Evolutionary conservation across 148 eudicot species (phyloP), one percentile per base, ranked within the genome.

Genomic region (Spergularia marina): DNA sequence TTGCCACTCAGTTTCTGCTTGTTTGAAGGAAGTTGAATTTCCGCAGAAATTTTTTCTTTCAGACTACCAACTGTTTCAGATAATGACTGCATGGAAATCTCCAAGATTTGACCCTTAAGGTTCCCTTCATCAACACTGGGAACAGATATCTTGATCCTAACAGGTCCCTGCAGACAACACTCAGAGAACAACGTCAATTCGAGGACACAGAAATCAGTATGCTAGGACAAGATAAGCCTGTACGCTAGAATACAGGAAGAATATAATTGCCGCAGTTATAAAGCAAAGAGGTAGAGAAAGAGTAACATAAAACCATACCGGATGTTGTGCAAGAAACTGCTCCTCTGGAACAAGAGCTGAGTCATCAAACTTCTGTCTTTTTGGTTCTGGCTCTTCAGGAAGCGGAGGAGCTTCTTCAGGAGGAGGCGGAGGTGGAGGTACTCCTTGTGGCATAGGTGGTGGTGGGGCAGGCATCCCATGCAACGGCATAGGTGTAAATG

Each of bases 371-470:
- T 83, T 91, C 81, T 86, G 96, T 80, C 86, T 89, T 81, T 91
- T 91, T 39, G 96, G 96, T 70, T 91, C 96, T 61, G 96, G 96
- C 70, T 91, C 96, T 12, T 91, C 96, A 5, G 96, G 96, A 64
- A 91, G 92, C 25, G 96, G 93, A 5, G 90, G 96, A 78, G 96
- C 92, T 77, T 91, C 96, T 51, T 89, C 92, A 9, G 90, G 92
- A 58, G 91, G 96, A 21, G 92, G 96, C 15, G 96, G 95, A 7
- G 92, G 96, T 36, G 95, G 94, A 17, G 90, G 89, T 85, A 91
- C 83, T 76, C 92, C 92, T 79, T 85, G 91, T 67, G 85, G 88
- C 87, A 91, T 74, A 54, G 92, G 92, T 36, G 87, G 91, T 15
- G 84, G 89, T 16, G 89, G 91, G 60, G 54, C 87, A 81, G 84